Conservation (phyloP, 192 early-diverging fungal species). For the Coemansia aciculifera region DNA sequence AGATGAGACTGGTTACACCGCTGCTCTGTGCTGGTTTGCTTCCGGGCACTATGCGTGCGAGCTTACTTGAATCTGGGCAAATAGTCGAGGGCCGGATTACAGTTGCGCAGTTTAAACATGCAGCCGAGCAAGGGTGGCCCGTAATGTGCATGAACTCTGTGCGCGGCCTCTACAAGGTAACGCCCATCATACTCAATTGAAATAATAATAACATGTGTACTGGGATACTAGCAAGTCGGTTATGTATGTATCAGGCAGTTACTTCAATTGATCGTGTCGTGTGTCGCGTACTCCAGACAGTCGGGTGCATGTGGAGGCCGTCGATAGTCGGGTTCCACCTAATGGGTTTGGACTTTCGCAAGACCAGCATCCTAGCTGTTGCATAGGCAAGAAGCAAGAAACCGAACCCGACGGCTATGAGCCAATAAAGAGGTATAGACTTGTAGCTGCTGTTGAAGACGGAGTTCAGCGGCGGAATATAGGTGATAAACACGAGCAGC, state of each 20-base stretch:
- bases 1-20: slow-evolving; percentile 30
- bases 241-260: neutral
- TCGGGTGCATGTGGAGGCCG: slow-evolving; percentile 86
- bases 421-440: slow-evolving; percentile 73
- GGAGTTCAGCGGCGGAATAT: slow-evolving; percentile 75
- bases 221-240: neutral
- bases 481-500: slow-evolving; percentile 77
- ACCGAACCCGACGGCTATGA: slow-evolving; percentile 86
- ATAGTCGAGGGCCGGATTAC: slow-evolving; percentile 32
- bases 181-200: neutral
- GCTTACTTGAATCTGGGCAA: slow-evolving; percentile 25
- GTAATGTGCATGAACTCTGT: slow-evolving; percentile 54
- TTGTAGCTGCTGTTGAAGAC: slow-evolving; percentile 74
- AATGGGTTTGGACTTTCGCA: slow-evolving; percentile 65
- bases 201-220: neutral
- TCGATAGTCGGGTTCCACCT: slow-evolving; percentile 72
- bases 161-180: slow-evolving; percentile 31
- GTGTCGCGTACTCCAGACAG: slow-evolving; percentile 60
- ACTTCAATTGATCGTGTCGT: slow-evolving; percentile 34
- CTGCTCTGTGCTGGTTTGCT: slow-evolving; percentile 24
- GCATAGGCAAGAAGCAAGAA: slow-evolving; percentile 75
- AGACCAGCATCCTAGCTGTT: slow-evolving; percentile 62
- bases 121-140: slow-evolving; percentile 29
- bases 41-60: slow-evolving; percentile 39
- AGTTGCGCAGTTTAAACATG: slow-evolving; percentile 34